Conservation (phyloP, 1,284 basidiomycete genomes). For the Austropuccinia psidii region DNA sequence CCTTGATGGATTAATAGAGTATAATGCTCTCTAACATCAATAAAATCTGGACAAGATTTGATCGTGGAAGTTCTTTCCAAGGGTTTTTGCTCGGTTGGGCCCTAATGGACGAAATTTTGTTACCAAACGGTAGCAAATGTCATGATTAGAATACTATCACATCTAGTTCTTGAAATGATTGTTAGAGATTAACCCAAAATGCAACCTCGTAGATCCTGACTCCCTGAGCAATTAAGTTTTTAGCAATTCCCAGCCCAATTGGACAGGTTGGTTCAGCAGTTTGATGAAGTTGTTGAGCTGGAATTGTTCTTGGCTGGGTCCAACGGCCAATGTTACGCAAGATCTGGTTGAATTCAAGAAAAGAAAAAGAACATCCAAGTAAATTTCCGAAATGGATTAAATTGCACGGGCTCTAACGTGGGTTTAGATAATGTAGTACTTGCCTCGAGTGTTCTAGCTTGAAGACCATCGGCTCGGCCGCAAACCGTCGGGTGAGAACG, state of each 20-base stretch:
- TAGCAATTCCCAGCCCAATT: slow-evolving; percentile 40
- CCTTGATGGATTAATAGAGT: slow-evolving; percentile 50
- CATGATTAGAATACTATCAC: neutral
- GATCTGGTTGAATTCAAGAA: neutral
- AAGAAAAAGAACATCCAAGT: neutral
- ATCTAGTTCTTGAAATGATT: neutral
- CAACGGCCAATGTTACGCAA: slow-evolving; percentile 24
- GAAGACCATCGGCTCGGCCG: slow-evolving; percentile 49
- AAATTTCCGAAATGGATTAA: neutral
- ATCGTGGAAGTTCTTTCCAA: slow-evolving; percentile 48
- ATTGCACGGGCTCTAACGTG: too few relatives aligned
- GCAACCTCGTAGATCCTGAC: slow-evolving; percentile 49
- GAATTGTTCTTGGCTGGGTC: neutral
- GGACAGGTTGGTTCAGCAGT: slow-evolving; percentile 36
- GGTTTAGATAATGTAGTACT: neutral
- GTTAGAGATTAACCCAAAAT: slow-evolving; percentile 46
- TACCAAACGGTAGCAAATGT: neutral
- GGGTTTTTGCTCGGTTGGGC: slow-evolving; percentile 43
- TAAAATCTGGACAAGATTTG: slow-evolving; percentile 49
- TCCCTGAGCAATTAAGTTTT: slow-evolving; percentile 44
- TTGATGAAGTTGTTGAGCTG: neutral
- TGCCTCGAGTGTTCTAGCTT: slow-evolving; percentile 46
- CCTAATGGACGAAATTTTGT: slow-evolving; percentile 36
- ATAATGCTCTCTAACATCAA: slow-evolving; percentile 50
- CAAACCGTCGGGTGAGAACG: slow-evolving; percentile 48